Evolutionary conservation across 2,329 filamentous ascomycete genomes (phyloP), one percentile per base, ranked within the genome.

Genomic region (Sclerotinia trifoliorum): DNA sequence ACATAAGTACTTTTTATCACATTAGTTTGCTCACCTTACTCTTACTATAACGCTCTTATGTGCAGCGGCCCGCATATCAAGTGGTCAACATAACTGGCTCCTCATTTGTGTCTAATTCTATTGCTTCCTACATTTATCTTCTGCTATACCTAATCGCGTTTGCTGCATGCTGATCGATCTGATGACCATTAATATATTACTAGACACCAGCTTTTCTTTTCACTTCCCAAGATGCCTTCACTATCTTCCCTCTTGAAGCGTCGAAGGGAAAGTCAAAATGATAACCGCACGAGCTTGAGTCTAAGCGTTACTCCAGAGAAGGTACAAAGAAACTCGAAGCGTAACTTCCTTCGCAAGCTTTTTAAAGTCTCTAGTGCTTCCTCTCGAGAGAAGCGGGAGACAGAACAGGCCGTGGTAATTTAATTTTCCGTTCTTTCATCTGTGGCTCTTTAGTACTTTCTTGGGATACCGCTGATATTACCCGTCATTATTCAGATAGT

Each of bases 261-360:
- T 57, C 68, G 70, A 55, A 71, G 60, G 49, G 67, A 70, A 17
- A 71, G 72, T 65, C 69, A 72, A 67, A 68, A 66, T 52, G 66
- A 68, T 11, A 68, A 69, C 58, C 69, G 68, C 52, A 69, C 56
- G 66, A 57, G 66, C 62, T 67, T 66, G 35, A 68, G 67, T 60
- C 66, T 66, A 35, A 69, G 72, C 66, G 69, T 68, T 49, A 66
- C 26, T 48, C 63, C 56, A 17, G 74, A 75, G 70, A 76, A 75
- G 68, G 70, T 70, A 62, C 74, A 76, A 69, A 71, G 71, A 67
- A 72, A 73, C 24, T 77, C 76, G 48, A 78, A 76, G 70, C 77
- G 78, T 66, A 74, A 76, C 49, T 77, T 77, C 71, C 73, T 79
- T 66, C 75, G 75, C 17, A 75, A 70, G 44, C 70, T 79, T 57